Conservation (phyloP, 2,329 filamentous ascomycete genomes). For the Phaeophleospora eucalypticola region DNA sequence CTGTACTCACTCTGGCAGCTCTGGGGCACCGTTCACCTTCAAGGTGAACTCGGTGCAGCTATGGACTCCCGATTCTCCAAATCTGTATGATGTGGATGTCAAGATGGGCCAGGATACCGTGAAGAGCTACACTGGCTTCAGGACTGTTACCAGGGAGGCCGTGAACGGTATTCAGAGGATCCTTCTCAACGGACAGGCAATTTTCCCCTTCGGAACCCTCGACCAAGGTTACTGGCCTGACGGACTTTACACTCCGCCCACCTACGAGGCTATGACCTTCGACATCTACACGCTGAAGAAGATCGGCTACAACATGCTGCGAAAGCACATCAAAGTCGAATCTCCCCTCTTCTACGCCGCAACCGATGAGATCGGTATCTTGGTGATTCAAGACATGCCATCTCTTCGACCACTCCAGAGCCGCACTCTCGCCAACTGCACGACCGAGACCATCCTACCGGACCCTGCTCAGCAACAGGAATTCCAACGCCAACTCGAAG, state of each 20-base stretch:
- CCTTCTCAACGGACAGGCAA: conserved; percentile 63
- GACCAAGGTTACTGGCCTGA: conserved; percentile 70
- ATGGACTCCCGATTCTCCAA: conserved; percentile 63
- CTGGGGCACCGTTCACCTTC: conserved; percentile 54
- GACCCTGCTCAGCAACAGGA: conserved; percentile 55
- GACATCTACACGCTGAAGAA: conserved; percentile 62
- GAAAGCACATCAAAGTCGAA: conserved; percentile 70
- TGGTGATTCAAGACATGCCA: conserved; percentile 71
- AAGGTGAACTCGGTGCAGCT: conserved; percentile 52
- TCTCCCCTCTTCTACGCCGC: conserved; percentile 64
- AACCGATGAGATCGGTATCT: conserved; percentile 61
- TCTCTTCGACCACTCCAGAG: conserved; percentile 44
- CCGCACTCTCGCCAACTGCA: conserved; percentile 34
- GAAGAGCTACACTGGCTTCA: conserved; percentile 65
- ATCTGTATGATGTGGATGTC: conserved; percentile 61
- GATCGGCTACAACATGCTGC: conserved; percentile 65
- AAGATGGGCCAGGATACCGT: conserved; percentile 52
- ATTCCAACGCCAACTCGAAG: conserved; percentile 59
- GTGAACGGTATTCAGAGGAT: conserved; percentile 59
- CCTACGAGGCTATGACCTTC: conserved; percentile 62
- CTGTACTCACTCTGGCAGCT: conserved; percentile 41
- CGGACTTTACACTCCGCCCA: conserved; percentile 63
- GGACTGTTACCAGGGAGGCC: conserved; percentile 55
- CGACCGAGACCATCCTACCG: conserved; percentile 30
- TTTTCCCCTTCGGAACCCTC: conserved; percentile 64